These are phyloP conservation scores for Penicillium fimorum DNA, from an alignment of 495 filamentous ascomycete genomes.

Conservation along the genomic window DNA sequence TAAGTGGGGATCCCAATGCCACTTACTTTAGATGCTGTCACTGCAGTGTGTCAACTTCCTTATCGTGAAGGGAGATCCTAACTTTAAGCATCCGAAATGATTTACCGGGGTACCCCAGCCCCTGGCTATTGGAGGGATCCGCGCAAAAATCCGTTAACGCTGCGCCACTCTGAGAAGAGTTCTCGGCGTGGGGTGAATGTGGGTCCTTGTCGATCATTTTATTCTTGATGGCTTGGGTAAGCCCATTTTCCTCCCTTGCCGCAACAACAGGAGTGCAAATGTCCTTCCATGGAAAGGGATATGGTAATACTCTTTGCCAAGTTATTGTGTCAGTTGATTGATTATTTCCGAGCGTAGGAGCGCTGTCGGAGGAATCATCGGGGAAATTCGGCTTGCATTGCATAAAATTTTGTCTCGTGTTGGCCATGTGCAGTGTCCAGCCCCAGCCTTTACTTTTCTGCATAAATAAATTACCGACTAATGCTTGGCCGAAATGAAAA, in stretches of 20 bases:
- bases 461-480: neutral
- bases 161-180: neutral
- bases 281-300: neutral
- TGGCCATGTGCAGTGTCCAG: neutral
- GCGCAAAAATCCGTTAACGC: neutral
- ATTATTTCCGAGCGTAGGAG: too few species aligned
- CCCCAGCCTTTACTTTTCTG: neutral
- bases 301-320: neutral
- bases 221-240: neutral
- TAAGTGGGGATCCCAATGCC: neutral
- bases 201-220: neutral
- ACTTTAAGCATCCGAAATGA: conserved; percentile 1
- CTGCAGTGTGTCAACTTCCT: conserved; percentile 4
- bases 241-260: neutral
- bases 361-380: neutral
- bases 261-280: neutral
- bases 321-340: neutral
- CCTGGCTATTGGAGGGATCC: neutral
- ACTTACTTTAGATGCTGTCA: conserved; percentile 3
- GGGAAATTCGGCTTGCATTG: neutral
- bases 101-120: neutral
- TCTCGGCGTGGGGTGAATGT: neutral
- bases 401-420: neutral
- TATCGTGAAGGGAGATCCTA: conserved; percentile 8
- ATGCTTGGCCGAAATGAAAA: neutral